A percentile compares a stretch with the other conserved stretches of the same genome.
Conservation (phyloP, 179 eudicot genomes). For the Beta macrorhiza region DNA sequence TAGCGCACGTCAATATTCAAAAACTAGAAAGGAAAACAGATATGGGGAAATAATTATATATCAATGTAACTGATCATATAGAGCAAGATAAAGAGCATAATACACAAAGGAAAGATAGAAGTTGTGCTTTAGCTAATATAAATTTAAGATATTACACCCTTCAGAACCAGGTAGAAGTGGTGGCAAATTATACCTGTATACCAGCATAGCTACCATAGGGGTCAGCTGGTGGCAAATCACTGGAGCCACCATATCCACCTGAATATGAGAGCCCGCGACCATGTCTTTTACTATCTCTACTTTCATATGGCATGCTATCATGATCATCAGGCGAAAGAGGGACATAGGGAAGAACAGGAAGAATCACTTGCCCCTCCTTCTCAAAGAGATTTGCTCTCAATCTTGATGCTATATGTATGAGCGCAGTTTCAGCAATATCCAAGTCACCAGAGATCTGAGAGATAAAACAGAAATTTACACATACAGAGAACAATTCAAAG, state of each 20-base stretch:
- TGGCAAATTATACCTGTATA: slow-evolving; percentile 49
- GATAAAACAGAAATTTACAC: background rate
- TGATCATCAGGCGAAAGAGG: slow-evolving; percentile 63
- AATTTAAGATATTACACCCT: background rate
- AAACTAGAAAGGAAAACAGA: background rate
- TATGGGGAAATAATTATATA: background rate
- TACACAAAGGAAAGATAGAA: background rate
- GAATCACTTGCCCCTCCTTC: slow-evolving; percentile 79
- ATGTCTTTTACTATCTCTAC: slow-evolving; percentile 73
- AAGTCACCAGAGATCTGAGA: slow-evolving; percentile 88
- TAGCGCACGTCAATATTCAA: background rate
- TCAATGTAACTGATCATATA: background rate
- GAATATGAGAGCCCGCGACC: slow-evolving; percentile 75
- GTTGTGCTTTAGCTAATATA: background rate
- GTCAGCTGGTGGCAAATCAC: slow-evolving; percentile 61
- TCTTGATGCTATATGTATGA: slow-evolving; percentile 69
- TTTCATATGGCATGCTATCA: slow-evolving; percentile 62
- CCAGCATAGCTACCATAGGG: slow-evolving; percentile 77
- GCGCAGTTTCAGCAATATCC: slow-evolving; percentile 84
- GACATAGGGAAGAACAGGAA: slow-evolving; percentile 89
- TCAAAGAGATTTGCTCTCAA: slow-evolving; percentile 90
- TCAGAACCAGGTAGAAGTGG: slow-evolving; percentile 6
- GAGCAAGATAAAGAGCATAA: background rate
- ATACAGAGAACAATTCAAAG: background rate
- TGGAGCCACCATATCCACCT: slow-evolving; percentile 61